Conservation (phyloP, 208 protist genomes). For the Acanthamoeba lenticulata region DNA sequence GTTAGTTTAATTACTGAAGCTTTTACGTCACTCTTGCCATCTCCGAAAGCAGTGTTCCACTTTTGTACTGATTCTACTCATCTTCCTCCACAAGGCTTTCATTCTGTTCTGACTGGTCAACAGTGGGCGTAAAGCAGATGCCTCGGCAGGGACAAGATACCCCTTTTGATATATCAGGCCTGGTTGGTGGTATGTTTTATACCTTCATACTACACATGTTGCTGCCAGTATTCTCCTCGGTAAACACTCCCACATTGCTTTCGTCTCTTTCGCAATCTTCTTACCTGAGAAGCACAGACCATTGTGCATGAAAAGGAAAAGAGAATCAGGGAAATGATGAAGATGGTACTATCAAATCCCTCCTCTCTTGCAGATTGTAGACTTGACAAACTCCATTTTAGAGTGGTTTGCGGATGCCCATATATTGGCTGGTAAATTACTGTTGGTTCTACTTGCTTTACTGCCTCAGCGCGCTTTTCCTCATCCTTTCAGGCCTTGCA, state of each 20-base stretch:
- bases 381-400: too few species aligned
- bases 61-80: background rate
- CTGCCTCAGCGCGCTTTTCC: background rate
- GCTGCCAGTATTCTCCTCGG: conserved; percentile 52
- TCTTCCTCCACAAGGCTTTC: background rate
- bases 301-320: conserved; percentile 73
- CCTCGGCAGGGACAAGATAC: background rate
- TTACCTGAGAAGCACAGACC: background rate
- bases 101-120: background rate
- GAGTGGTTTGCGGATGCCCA: conserved; percentile 60
- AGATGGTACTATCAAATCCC: too few species aligned
- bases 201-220: conserved; percentile 66
- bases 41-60: background rate
- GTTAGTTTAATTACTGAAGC: conserved; percentile 46
- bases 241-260: background rate
- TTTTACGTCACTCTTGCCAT: background rate
- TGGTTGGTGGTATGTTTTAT: conserved; percentile 38
- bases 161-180: background rate
- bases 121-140: conserved; percentile 20
- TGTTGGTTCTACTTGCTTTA: conserved; percentile 63
- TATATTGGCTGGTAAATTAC: conserved; percentile 71
- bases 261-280: background rate
- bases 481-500: conserved; percentile 4
- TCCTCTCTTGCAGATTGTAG: too few species aligned
- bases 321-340: conserved; percentile 64